Base-by-base conservation (phyloP, 345 rosid genomes). In the Rhodamnia rubescens region DNA sequence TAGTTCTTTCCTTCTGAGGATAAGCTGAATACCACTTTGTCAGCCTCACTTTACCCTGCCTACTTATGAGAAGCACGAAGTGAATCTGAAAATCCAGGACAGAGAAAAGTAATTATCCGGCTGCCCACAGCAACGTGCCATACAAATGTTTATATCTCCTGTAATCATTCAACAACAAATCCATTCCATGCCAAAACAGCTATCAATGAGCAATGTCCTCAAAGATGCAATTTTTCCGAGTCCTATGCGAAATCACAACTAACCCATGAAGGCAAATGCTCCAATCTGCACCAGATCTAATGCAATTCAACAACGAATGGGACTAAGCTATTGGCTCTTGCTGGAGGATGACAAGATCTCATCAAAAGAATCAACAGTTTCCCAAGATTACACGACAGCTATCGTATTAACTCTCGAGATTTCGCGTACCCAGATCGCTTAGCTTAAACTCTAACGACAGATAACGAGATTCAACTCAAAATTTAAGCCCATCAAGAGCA, bases 21-120 rank as follows among this genome's bases (percentile, higher is more conserved):
- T 96, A 96, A 83, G 99, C 96, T 32, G 98, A 96, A 89, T 96
- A 98, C 99, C 99, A 96, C 86, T 98, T 98, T 59, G 99, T 96
- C 86, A 96, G 92, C 90, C 99, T 89, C 58, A 96, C 98, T 92
- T 97, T 97, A 32, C 99, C 99, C 92, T 98, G 99, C 32, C 99
- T 94, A 88, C 99, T 98, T 86, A 96, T 92, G 42, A 96, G 96
- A 87, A 96, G 93, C 87, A 98, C 99, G 85, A 98, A 98, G 49
- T 94, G 95, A 91, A 95, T 93, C 98, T 95, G 92, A 52, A 87
- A 90, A 44, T 84, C 15, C 5, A 69, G 80, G 47, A 69, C 4
- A 11, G 20, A 69, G 80, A 47, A 69, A 69, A 36, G 80, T 21
- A 69, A 36, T 69, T 9, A 69, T 40, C 22, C 13, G 52, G 52